Evolutionary conservation across 108 stramenopile species (phyloP).

Genomic region (Halocafeteria seosinensis): DNA sequence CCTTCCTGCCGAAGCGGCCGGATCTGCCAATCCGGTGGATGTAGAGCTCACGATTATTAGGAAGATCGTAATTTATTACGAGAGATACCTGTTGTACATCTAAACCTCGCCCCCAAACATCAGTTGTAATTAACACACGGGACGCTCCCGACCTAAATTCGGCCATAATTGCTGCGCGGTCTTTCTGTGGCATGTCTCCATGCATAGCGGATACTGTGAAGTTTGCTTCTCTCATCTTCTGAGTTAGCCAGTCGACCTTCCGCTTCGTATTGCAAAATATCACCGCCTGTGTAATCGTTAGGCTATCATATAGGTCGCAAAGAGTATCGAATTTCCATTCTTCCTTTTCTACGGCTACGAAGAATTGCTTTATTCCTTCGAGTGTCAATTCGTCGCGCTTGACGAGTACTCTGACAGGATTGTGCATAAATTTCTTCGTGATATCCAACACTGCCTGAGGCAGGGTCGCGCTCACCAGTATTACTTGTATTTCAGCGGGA

Average conservation of each 20-base stretch:
- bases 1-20: constrained; percentile 90
- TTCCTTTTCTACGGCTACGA: constrained; percentile 86
- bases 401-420: constrained; percentile 81
- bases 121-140: constrained; percentile 89
- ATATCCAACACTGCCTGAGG: constrained; percentile 83
- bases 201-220: constrained; percentile 95
- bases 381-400: constrained; percentile 92
- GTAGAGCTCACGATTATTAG: constrained; percentile 83
- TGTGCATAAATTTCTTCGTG: constrained; percentile 92
- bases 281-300: constrained; percentile 95
- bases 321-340: constrained; percentile 99
- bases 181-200: constrained; percentile 83
- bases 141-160: constrained; percentile 84
- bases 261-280: constrained; percentile 94
- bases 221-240: constrained; percentile 76
- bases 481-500: constrained; percentile 74
- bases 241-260: constrained; percentile 89
- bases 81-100: constrained; percentile 97
- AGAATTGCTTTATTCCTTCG: constrained; percentile 94
- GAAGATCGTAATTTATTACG: constrained; percentile 92
- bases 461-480: constrained; percentile 79
- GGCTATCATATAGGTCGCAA: constrained; percentile 91
- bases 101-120: constrained; percentile 92
- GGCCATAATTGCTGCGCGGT: constrained; percentile 81
- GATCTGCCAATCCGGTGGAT: constrained; percentile 92